Conservation (phyloP, 1,284 basidiomycete species). For the Volvariella volvacea region DNA sequence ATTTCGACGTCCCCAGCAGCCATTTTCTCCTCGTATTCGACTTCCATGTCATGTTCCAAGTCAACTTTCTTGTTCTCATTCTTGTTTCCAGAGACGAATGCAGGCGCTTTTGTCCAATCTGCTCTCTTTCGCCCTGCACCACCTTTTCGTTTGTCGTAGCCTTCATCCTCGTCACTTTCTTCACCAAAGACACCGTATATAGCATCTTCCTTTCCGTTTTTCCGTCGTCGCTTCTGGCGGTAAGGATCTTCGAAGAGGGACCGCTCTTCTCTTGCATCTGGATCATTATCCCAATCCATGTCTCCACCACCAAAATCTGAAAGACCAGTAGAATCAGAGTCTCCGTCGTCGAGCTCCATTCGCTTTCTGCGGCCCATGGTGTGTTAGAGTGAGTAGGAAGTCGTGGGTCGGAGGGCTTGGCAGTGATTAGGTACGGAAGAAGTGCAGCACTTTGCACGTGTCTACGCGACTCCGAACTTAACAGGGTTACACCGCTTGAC, state of each 20-base stretch:
- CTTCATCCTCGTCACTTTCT: constrained; percentile 58
- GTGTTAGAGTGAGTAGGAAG: too few relatives aligned
- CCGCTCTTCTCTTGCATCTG: constrained; percentile 71
- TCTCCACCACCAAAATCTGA: constrained; percentile 34
- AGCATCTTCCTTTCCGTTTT: constrained; percentile 67
- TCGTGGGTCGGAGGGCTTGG: neutral
- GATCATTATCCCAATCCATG: constrained; percentile 49
- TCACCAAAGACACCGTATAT: constrained; percentile 83
- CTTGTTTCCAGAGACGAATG: constrained; percentile 60
- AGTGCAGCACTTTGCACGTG: neutral
- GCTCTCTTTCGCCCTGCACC: constrained; percentile 27
- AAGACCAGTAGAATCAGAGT: constrained; percentile 57
- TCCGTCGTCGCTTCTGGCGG: constrained; percentile 57
- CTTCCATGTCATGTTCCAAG: constrained; percentile 34
- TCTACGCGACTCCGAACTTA: too few relatives aligned
- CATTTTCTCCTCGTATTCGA: constrained; percentile 33
- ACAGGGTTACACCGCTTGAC: too few relatives aligned
- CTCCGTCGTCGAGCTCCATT: constrained; percentile 64
- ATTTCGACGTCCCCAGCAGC: constrained; percentile 26
- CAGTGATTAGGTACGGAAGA: constrained; percentile 4
- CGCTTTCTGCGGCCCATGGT: constrained; percentile 80
- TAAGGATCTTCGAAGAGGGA: constrained; percentile 78
- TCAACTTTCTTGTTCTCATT: constrained; percentile 48
- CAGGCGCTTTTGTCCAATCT: constrained; percentile 75
- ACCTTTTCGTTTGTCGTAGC: constrained; percentile 20